Conservation (phyloP, 2,329 filamentous ascomycete genomes). For the Xylariaceae sp. region DNA sequence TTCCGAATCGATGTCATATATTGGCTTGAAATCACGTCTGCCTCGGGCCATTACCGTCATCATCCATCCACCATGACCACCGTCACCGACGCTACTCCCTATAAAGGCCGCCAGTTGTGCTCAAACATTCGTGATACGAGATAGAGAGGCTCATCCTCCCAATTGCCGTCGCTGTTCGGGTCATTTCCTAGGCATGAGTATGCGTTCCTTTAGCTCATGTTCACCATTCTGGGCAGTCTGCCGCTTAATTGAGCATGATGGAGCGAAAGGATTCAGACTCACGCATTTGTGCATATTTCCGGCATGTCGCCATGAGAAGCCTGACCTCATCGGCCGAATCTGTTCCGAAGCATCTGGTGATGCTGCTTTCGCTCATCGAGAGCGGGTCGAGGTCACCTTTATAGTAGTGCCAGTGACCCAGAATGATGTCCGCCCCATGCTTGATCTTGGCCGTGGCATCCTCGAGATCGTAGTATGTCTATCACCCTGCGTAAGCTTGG, state of each 20-base stretch:
- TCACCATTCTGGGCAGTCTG: neutral
- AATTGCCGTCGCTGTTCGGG: slow-evolving; percentile 5
- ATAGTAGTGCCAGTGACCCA: slow-evolving; percentile 49
- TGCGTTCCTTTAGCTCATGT: neutral
- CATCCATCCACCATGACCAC: neutral
- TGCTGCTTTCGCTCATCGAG: slow-evolving; percentile 24
- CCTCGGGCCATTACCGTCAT: slow-evolving; percentile 10
- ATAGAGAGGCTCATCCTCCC: slow-evolving; percentile 39
- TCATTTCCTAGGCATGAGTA: slow-evolving; percentile 4
- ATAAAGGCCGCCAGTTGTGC: slow-evolving; percentile 34
- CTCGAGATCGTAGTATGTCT: slow-evolving; percentile 20
- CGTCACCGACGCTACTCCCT: slow-evolving; percentile 6
- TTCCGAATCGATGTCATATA: neutral
- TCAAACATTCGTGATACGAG: slow-evolving; percentile 46
- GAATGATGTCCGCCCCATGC: slow-evolving; percentile 41
- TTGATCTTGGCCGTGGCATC: slow-evolving; percentile 36
- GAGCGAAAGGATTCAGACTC: slow-evolving; percentile 8
- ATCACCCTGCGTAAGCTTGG: slow-evolving; percentile 27
- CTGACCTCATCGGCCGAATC: slow-evolving; percentile 32
- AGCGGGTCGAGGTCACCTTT: slow-evolving; percentile 35
- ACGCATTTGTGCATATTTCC: slow-evolving; percentile 25
- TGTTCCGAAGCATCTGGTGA: slow-evolving; percentile 24
- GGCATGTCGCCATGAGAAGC: slow-evolving; percentile 32
- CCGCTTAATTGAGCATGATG: too few species aligned
- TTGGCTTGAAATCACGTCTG: neutral